Base-by-base conservation (phyloP, 768 basidiomycete genomes). In the Cantharellus anzutake region DNA sequence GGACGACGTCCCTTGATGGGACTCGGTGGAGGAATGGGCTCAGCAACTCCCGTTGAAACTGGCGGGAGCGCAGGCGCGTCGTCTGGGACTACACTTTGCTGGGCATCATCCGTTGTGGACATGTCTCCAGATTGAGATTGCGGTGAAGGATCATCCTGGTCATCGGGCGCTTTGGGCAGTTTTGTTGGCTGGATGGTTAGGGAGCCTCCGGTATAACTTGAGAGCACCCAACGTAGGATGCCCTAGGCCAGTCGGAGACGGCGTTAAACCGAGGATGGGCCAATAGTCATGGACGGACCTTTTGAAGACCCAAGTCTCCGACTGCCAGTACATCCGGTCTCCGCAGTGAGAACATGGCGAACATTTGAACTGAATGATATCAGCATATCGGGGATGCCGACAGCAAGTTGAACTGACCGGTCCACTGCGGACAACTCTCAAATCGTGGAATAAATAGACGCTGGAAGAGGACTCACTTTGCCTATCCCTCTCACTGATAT, bases 321-420 rank as follows among this genome's bases (percentile, higher is more conserved):
- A 79, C 74, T 7, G 84, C 80, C 1, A 93, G 74, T 58, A 96
- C 84, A 67, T 93, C 80, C 1, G 86, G 86, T 20, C 89, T 80
- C 0, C 88, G 76, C 40, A 92, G 73, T 2, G 86, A 84, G 70
- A 93, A 94, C 51, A 96, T 87, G 11, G 85, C 78, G 66, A 93
- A 93, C 91, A 93, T 93, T 65, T 91, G 83, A n/a, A 90, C 87
- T 77, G 65, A 62, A 48, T 41, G 20, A 42, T 39, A 20, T 48
- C 38, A 61, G 5, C 61, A 63, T 41, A 60, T 58, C 58, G 57
- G 48, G 57, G 57, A 48, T 59, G 60, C 51, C 52, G 64, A 29
- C 56, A 41, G 7, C 38, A 1, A 2, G 4, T 35, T 16, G 4
- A 65, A 69, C 60, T 68, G 20, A 80, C 81, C 80, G 53, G 83